A percentile compares a stretch with the other conserved stretches of the same genome.
Conservation (phyloP, 2,329 filamentous ascomycete genomes). For the Botryotinia calthae region DNA sequence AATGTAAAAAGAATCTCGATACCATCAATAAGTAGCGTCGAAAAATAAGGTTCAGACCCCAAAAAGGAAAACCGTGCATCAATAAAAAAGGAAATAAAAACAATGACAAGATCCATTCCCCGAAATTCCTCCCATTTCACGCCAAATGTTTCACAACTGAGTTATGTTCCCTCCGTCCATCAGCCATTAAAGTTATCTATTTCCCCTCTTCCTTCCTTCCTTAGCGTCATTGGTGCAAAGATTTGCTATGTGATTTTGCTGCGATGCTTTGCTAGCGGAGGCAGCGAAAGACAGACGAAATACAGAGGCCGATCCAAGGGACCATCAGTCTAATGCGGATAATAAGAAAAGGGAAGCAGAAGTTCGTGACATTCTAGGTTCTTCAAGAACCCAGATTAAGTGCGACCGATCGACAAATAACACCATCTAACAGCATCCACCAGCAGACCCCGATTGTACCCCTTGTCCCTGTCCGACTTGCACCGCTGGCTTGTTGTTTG, state of each 20-base stretch:
- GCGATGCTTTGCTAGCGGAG: constrained; percentile 24
- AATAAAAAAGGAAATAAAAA: constrained; percentile 22
- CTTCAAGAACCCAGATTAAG: constrained; percentile 21
- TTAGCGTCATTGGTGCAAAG: constrained; percentile 23
- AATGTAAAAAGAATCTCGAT: constrained; percentile 16
- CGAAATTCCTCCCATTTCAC: constrained; percentile 28
- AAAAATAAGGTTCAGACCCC: constrained; percentile 14
- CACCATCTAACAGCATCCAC: constrained; percentile 79
- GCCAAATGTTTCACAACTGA: constrained; percentile 33
- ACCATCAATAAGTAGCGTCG: constrained; percentile 17
- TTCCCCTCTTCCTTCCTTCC: constrained; percentile 19
- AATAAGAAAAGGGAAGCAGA: constrained; percentile 31
- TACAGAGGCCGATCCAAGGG: constrained; percentile 34
- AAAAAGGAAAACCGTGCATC: constrained; percentile 20
- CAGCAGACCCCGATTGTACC: constrained; percentile 80
- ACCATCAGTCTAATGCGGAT: constrained; percentile 36
- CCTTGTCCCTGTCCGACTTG: constrained; percentile 94
- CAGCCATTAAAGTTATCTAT: constrained; percentile 37
- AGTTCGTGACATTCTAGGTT: constrained; percentile 27
- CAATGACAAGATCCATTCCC: constrained; percentile 27
- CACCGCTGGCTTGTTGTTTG: constrained; percentile 97
- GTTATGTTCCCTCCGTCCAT: constrained; percentile 27
- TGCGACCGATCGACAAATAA: constrained; percentile 14
- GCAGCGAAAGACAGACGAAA: constrained; percentile 32
- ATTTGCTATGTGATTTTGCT: constrained; percentile 26